Percentiles rank a stretch among this genome's conserved stretches.
phyloP scores from a whole-genome alignment of 1,284 basidiomycete species.

The Termitomyces sp. region DNA sequence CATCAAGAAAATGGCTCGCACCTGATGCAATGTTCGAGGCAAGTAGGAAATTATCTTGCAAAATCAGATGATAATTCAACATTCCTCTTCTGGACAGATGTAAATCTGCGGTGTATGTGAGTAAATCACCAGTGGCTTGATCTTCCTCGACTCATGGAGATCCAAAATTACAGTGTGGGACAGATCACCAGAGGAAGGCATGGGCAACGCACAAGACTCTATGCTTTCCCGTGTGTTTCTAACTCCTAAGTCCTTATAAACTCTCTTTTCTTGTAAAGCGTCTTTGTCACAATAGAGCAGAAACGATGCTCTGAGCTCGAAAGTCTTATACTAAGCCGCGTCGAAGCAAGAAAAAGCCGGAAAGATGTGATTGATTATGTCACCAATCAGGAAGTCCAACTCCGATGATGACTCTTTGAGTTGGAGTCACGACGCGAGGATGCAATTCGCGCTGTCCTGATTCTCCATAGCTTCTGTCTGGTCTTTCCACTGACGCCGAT shows the following conservation, averaged over 20 bases:
- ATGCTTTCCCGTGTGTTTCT: constrained; percentile 33
- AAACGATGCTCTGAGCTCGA: no score
- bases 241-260: background rate
- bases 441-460: constrained; percentile 17
- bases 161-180: constrained; percentile 27
- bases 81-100: constrained; percentile 24
- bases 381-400: background rate
- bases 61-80: background rate
- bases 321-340: no score
- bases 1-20: constrained; percentile 19
- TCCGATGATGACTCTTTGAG: no score
- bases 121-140: constrained; percentile 12
- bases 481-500: background rate
- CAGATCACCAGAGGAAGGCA: constrained; percentile 31
- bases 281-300: background rate
- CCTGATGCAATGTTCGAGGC: constrained; percentile 34
- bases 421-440: background rate
- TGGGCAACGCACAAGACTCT: constrained; percentile 32
- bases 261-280: background rate
- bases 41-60: constrained; percentile 4
- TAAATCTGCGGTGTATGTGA: constrained; percentile 36
- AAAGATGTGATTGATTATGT: background rate
- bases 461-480: constrained; percentile 5
- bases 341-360: background rate
- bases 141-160: background rate